These are phyloP conservation scores for Candida quercuum DNA, from an alignment of 805 yeast species.

Conservation along the genomic window DNA sequence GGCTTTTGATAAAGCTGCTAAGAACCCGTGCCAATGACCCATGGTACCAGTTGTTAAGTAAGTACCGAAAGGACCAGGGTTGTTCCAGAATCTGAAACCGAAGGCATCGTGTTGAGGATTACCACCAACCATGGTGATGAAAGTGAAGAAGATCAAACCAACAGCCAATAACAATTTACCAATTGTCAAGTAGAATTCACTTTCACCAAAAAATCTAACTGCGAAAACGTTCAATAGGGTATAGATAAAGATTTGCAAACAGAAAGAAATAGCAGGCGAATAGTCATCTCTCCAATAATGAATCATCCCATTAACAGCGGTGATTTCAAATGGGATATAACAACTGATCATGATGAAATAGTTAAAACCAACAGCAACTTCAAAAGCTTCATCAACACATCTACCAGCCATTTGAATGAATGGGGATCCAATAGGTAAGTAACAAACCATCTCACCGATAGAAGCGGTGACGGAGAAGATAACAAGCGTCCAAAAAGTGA, in stretches of 20 bases:
- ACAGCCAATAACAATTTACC: constrained; percentile 67
- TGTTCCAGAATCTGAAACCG: constrained; percentile 52
- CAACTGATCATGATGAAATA: constrained; percentile 53
- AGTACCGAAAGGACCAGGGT: constrained; percentile 51
- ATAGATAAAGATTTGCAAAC: constrained; percentile 61
- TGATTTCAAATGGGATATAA: constrained; percentile 58
- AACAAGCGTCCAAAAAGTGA: constrained; percentile 56
- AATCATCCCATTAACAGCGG: constrained; percentile 55
- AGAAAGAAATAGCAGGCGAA: constrained; percentile 63
- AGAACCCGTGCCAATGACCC: constrained; percentile 69
- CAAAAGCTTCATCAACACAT: constrained; percentile 60
- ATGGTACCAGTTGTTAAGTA: constrained; percentile 46
- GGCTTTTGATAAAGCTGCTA: constrained; percentile 65
- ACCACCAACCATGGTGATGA: constrained; percentile 82
- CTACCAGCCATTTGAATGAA: constrained; percentile 59
- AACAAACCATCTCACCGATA: constrained; percentile 60
- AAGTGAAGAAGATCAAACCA: constrained; percentile 68
- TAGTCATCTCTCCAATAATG: constrained; percentile 77
- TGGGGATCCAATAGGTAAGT: constrained; percentile 57
- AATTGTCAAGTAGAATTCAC: constrained; percentile 71
- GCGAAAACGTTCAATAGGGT: constrained; percentile 62
- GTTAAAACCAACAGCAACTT: constrained; percentile 64
- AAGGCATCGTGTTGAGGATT: constrained; percentile 63
- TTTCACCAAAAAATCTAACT: constrained; percentile 72
- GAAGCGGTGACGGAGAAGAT: constrained; percentile 59